Conservation (phyloP, 2,329 filamentous ascomycete species). For the Podosphaera fusca region DNA sequence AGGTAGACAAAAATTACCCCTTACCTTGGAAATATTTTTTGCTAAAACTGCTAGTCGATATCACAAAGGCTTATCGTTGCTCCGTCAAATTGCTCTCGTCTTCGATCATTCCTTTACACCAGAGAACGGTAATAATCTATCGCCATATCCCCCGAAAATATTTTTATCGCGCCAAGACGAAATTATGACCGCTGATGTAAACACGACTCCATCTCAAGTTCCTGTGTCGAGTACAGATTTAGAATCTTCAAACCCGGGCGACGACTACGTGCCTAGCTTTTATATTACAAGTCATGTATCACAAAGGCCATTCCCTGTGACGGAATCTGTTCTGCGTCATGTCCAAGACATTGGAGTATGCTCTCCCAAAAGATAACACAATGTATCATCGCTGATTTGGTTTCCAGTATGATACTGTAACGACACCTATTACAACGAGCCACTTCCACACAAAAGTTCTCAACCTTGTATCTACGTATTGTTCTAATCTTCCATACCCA, state of each 20-base stretch:
- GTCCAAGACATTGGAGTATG: constrained; percentile 47
- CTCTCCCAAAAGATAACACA: constrained; percentile 5
- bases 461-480: constrained; percentile 32
- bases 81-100: no score
- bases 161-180: neutral
- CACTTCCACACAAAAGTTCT: constrained; percentile 49
- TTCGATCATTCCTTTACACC: no score
- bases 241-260: neutral
- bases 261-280: constrained; percentile 26
- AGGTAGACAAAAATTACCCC: no score
- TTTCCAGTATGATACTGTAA: constrained; percentile 52
- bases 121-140: no score
- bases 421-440: constrained; percentile 52
- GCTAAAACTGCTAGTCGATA: no score
- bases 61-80: no score
- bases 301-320: constrained; percentile 32
- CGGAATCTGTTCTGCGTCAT: constrained; percentile 39
- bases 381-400: constrained; percentile 8
- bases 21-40: no score
- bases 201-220: neutral
- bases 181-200: neutral
- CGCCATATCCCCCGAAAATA: no score
- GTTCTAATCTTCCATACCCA: constrained; percentile 20
- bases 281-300: constrained; percentile 58
- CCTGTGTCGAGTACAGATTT: neutral